These are phyloP conservation scores for Kuraishia hungarica DNA, from an alignment of 805 yeast species.

Conservation along the genomic window DNA sequence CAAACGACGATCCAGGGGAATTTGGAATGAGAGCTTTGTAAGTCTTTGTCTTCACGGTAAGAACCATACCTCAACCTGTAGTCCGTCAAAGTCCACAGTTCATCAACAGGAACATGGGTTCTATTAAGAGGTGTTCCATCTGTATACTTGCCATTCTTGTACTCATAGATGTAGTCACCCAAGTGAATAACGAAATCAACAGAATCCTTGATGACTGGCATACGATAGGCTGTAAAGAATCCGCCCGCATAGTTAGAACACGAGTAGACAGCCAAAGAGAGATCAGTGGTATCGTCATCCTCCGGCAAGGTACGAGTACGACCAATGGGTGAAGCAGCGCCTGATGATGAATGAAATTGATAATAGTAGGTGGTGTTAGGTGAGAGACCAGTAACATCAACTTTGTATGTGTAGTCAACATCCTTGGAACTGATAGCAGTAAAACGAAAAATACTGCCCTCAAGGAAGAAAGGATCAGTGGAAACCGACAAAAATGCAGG, in stretches of 20 bases:
- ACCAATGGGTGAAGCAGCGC: slow-evolving; percentile 9
- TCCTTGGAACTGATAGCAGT: slow-evolving; percentile 6
- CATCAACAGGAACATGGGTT: slow-evolving; percentile 13
- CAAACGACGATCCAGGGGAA: slow-evolving; percentile 18
- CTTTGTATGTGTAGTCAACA: slow-evolving; percentile 15
- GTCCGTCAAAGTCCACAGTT: slow-evolving; percentile 12
- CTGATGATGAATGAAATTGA: slow-evolving; percentile 8
- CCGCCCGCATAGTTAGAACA: slow-evolving; percentile 18
- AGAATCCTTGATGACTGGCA: slow-evolving; percentile 12
- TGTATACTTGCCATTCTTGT: slow-evolving; percentile 15
- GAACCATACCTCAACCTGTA: slow-evolving; percentile 14
- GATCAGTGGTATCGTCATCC: slow-evolving; percentile 6
- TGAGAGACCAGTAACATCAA: slow-evolving; percentile 9
- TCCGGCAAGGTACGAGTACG: slow-evolving; percentile 13
- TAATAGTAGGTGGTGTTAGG: slow-evolving; percentile 13
- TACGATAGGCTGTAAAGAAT: slow-evolving; percentile 13
- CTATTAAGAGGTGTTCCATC: slow-evolving; percentile 13
- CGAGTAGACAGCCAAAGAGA: slow-evolving; percentile 14
- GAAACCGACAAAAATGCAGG: slow-evolving; percentile 5
- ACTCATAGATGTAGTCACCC: slow-evolving; percentile 18
- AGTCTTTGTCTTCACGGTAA: slow-evolving; percentile 13
- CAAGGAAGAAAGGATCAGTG: not conserved
- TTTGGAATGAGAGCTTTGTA: slow-evolving; percentile 13
- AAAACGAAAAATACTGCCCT: slow-evolving; percentile 4
- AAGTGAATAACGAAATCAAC: slow-evolving; percentile 16